These are phyloP conservation scores for Blumeria hordei DNA, from an alignment of 2,329 filamentous ascomycete species.

Conservation along the genomic window DNA sequence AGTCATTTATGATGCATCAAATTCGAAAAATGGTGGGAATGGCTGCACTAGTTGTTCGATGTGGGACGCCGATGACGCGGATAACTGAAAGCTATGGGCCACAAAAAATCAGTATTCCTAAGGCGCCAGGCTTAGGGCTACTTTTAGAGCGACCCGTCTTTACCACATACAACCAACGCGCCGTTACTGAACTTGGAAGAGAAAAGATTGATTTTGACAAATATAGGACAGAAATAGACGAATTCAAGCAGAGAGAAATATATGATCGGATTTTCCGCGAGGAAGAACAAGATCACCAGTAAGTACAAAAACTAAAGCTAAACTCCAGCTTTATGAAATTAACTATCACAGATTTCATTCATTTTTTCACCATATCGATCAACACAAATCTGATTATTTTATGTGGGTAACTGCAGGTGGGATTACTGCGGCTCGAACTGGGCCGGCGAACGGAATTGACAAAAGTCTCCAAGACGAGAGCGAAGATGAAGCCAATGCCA, in stretches of 20 bases:
- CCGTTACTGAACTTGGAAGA: constrained; percentile 34
- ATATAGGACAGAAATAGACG: constrained; percentile 54
- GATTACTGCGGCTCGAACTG: constrained; percentile 31
- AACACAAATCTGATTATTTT: constrained; percentile 47
- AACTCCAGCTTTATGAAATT: neutral
- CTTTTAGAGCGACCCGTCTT: constrained; percentile 83
- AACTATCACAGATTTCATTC: constrained; percentile 34
- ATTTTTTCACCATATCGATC: constrained; percentile 61
- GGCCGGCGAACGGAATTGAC: constrained; percentile 12
- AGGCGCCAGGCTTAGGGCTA: constrained; percentile 72
- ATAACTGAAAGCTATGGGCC: constrained; percentile 51
- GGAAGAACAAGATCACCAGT: constrained; percentile 72
- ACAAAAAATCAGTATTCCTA: constrained; percentile 66
- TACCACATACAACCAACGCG: constrained; percentile 60
- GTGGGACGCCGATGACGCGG: constrained; percentile 47
- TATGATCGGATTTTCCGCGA: constrained; percentile 79
- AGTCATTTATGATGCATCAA: constrained; percentile 99
- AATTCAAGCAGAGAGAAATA: constrained; percentile 80
- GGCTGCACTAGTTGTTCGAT: constrained; percentile 63
- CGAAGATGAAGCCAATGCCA: constrained; percentile 19
- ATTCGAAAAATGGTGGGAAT: constrained; percentile 98
- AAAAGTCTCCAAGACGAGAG: constrained; percentile 23
- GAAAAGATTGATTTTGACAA: constrained; percentile 56
- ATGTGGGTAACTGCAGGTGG: constrained; percentile 51
- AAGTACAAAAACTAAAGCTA: constrained; percentile 17